Conservation (phyloP, 2,329 filamentous ascomycete species). For the Microthyrium microscopicum region DNA sequence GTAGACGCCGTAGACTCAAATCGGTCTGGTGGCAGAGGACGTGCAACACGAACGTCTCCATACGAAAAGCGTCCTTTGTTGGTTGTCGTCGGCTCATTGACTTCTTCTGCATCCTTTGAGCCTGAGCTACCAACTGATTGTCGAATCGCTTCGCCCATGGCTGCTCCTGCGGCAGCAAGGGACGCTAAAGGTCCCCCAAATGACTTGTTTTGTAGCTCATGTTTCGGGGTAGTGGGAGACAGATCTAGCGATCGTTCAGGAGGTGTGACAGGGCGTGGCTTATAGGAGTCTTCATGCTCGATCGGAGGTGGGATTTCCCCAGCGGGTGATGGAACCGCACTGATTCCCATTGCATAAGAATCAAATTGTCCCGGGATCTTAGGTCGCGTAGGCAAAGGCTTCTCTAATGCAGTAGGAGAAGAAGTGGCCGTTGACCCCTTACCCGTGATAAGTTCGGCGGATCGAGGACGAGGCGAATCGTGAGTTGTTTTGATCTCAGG, state of each 20-base stretch:
- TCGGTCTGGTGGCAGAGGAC: conserved; percentile 22
- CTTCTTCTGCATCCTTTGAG: too few relatives aligned
- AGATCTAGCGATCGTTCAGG: conserved; percentile 6
- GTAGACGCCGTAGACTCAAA: conserved; percentile 20
- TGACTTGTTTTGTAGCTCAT: conserved; percentile 12
- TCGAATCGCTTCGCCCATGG: conserved; percentile 30
- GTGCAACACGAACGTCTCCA: conserved; percentile 19
- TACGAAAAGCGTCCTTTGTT: conserved; percentile 7
- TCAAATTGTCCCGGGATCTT: conserved; percentile 7
- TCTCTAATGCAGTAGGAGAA: too few relatives aligned
- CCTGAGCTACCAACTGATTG: conserved; percentile 20
- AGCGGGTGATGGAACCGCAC: neutral
- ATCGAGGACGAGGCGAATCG: too few relatives aligned
- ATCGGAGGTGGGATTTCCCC: neutral
- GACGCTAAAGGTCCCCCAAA: conserved; percentile 23
- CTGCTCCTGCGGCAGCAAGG: conserved; percentile 29
- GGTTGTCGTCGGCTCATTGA: conserved; percentile 9
- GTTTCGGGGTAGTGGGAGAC: conserved; percentile 21
- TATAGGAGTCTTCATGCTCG: too few relatives aligned
- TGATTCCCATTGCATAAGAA: conserved; percentile 3
- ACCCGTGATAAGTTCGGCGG: too few relatives aligned
- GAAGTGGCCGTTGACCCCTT: too few relatives aligned
- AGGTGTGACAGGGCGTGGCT: neutral
- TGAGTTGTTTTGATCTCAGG: too few relatives aligned
- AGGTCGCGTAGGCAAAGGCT: too few relatives aligned